Evolutionary conservation across 2,329 filamentous ascomycete genomes (phyloP).

Genomic region (Nectriaceae sp.): DNA sequence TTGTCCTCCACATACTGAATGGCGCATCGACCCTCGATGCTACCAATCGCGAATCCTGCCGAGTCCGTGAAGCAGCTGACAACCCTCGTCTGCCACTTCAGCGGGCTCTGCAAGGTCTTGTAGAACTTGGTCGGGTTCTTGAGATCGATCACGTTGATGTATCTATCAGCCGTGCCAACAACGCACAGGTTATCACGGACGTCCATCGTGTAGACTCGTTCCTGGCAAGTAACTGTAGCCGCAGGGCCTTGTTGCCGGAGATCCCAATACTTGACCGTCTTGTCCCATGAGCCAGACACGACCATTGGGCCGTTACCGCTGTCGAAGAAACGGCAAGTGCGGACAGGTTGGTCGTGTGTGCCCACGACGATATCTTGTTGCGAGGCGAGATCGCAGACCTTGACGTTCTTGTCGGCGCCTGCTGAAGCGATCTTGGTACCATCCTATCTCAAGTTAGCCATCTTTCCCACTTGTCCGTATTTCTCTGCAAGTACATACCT

Average conservation of each 20-base stretch:
- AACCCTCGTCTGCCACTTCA: slow-evolving; percentile 97
- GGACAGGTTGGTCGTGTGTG: slow-evolving; percentile 81
- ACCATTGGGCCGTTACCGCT: slow-evolving; percentile 74
- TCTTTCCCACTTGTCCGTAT: neutral
- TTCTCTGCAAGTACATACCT: slow-evolving; percentile 57
- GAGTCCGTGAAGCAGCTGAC: slow-evolving; percentile 94
- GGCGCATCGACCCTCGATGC: slow-evolving; percentile 94
- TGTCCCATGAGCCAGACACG: slow-evolving; percentile 91
- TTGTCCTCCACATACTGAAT: slow-evolving; percentile 99
- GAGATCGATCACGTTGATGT: slow-evolving; percentile 94
- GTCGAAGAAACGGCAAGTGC: slow-evolving; percentile 77
- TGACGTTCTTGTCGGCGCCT: slow-evolving; percentile 88
- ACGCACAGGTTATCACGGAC: slow-evolving; percentile 87
- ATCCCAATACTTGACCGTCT: slow-evolving; percentile 90
- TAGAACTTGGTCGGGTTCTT: slow-evolving; percentile 87
- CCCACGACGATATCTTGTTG: slow-evolving; percentile 73
- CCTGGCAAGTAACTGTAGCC: slow-evolving; percentile 67
- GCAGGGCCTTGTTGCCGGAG: slow-evolving; percentile 66
- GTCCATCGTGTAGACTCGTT: slow-evolving; percentile 89
- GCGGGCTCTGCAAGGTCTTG: slow-evolving; percentile 92
- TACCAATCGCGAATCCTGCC: slow-evolving; percentile 89
- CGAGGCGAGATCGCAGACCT: slow-evolving; percentile 78
- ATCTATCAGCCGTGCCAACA: slow-evolving; percentile 89
- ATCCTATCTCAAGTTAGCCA: slow-evolving; percentile 59
- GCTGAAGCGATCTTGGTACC: slow-evolving; percentile 85